phyloP scores from a whole-genome alignment of 2,329 filamentous ascomycete species.

The Sarocladiaceae sp. region DNA sequence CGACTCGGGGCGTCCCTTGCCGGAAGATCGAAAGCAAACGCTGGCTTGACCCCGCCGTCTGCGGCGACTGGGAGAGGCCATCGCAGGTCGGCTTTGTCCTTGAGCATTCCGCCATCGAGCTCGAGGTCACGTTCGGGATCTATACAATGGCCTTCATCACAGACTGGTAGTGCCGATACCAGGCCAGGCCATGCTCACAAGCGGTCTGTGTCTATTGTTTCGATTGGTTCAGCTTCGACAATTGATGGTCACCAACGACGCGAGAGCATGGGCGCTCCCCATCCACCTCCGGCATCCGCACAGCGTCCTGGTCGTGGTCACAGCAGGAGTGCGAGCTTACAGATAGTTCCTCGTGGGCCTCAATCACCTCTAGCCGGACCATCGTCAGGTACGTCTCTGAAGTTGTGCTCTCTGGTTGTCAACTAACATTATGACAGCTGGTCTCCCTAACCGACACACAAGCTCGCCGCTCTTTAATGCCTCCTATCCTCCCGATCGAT shows the following conservation, averaged over 20 bases:
- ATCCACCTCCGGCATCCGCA: constrained; percentile 23
- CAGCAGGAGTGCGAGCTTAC: constrained; percentile 74
- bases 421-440: constrained; percentile 22
- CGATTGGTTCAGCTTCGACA: constrained; percentile 57
- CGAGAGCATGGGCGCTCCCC: constrained; percentile 3
- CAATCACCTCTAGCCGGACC: constrained; percentile 40
- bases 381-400: constrained; percentile 33
- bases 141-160: constrained; percentile 40
- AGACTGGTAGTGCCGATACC: constrained; percentile 25
- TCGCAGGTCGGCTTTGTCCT: constrained; percentile 59
- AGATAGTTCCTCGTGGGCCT: constrained; percentile 47
- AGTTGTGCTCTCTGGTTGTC: neutral
- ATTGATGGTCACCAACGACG: constrained; percentile 38
- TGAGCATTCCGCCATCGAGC: constrained; percentile 47
- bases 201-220: constrained; percentile 78
- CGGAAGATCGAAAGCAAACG: constrained; percentile 35
- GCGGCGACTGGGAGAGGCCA: constrained; percentile 49
- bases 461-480: constrained; percentile 51
- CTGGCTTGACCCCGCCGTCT: constrained; percentile 42
- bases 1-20: constrained; percentile 40
- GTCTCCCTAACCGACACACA: constrained; percentile 38
- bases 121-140: constrained; percentile 43
- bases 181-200: constrained; percentile 58
- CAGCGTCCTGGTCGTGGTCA: constrained; percentile 60
- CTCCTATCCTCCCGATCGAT: constrained; percentile 49